phyloP scores from a whole-genome alignment of 108 stramenopile species.

The Cyclotella sp. region DNA sequence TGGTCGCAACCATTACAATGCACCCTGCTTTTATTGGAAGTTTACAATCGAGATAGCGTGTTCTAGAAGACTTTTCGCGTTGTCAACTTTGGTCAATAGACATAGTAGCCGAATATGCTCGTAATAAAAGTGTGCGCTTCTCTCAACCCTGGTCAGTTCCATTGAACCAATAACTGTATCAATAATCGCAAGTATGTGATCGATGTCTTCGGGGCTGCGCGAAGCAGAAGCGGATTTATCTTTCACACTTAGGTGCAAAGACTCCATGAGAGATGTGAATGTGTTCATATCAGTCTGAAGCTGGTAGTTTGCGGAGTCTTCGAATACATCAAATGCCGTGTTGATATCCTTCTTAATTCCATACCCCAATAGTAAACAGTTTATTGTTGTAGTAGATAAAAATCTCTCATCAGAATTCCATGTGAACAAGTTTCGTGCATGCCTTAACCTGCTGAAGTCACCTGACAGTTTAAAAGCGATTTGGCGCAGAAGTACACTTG shows the following conservation, averaged over 20 bases:
- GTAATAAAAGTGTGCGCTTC: conserved; percentile 29
- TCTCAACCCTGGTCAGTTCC: conserved; percentile 57
- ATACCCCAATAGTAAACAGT: conserved; percentile 44
- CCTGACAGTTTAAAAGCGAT: conserved; percentile 39
- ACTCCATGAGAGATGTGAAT: conserved; percentile 73
- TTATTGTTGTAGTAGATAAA: conserved; percentile 46
- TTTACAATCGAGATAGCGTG: conserved; percentile 22
- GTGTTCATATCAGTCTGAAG: conserved; percentile 61
- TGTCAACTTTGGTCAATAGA: conserved; percentile 29
- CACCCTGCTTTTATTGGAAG: conserved; percentile 18
- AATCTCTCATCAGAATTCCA: conserved; percentile 20
- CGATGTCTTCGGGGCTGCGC: conserved; percentile 26
- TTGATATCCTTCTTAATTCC: conserved; percentile 50
- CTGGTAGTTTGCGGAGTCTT: conserved; percentile 39
- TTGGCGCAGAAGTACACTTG: conserved; percentile 59
- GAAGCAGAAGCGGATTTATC: conserved; percentile 5
- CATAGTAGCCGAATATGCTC: conserved; percentile 44
- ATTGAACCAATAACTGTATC: conserved; percentile 56
- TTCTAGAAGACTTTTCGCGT: conserved; percentile 33
- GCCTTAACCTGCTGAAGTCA: conserved; percentile 36
- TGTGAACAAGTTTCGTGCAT: conserved; percentile 36
- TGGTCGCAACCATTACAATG: conserved; percentile 26
- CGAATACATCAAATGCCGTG: conserved; percentile 36
- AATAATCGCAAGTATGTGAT: conserved; percentile 28
- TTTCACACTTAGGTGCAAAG: conserved; percentile 45